Base-by-base conservation (phyloP, 768 basidiomycete genomes). In the Auricularia auricula-judae region DNA sequence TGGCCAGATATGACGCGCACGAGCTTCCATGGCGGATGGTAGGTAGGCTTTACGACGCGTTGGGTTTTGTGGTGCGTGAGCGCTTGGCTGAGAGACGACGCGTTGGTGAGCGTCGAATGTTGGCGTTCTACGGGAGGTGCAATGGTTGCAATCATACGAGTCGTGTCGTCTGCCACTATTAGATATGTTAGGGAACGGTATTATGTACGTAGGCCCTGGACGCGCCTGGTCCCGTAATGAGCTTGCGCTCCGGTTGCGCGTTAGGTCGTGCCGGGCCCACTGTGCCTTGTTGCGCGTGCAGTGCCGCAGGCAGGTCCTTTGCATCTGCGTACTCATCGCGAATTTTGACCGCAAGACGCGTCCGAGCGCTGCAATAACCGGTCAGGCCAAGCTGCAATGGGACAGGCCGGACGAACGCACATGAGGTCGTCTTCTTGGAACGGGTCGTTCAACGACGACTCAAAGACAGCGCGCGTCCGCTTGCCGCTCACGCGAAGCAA, bases 1-100 rank as follows among this genome's bases (percentile, higher is more conserved):
- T 99, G 96, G 0, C 97, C 97, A 1, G 94, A 97, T 65, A 99
- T 98, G 69, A 99, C 97, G 61, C 96, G 89, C 67, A 87, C 81
- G 61, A 99, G 86, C 74, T 97, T 97, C 97, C 96, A 98, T 67
- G 86, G 89, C 4, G 97, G 84, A 70, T 99, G 97, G 72, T 93
- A 98, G 12, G 88, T 91, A 5, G 97, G 97, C 74, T 98, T 97
- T 71, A 98, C 84, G 7, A 90, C 93, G 39, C 94, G 85, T 3
- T 89, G 91, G 36, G 94, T 94, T 77, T 98, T 98, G 77, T 96
- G 93, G 18, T 93, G 82, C 62, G 87, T 85, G 61, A 99, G 85
- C 0, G 94, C 93, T 70, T 93, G 86, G n/a, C 93, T 90, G 61
- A 99, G 84, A 62, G 82, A 82, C 53, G 78, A 73, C 0, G 82